A percentile compares a stretch with the other conserved stretches of the same genome.
phyloP scores from a whole-genome alignment of 345 rosid species.

The Pseudoturritis turrita region DNA sequence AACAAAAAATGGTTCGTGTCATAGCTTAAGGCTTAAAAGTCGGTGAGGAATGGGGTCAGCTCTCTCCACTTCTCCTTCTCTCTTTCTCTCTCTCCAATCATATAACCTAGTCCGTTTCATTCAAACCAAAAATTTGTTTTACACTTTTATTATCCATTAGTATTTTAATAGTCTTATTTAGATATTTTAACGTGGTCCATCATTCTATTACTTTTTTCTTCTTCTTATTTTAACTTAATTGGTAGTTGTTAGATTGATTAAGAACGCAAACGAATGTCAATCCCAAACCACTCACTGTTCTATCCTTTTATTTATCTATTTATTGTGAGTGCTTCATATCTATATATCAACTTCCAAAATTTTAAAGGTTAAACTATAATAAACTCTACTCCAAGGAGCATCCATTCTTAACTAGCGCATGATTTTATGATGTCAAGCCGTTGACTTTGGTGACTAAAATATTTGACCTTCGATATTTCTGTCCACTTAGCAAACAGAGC shows the following conservation, averaged over 20 bases:
- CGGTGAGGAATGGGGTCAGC: constrained; percentile 23
- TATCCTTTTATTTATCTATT: not conserved
- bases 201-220: not conserved
- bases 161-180: not conserved
- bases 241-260: not conserved
- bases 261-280: not conserved
- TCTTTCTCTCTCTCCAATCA: not conserved
- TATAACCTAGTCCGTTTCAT: not conserved
- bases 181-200: not conserved
- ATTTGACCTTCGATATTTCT: not conserved
- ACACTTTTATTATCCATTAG: not conserved
- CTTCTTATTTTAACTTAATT: not conserved
- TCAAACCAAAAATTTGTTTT: not conserved
- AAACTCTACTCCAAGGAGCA: not conserved
- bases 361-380: not conserved
- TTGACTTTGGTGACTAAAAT: not conserved
- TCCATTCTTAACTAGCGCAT: not conserved
- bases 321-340: not conserved
- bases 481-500: not conserved
- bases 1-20: not conserved
- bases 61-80: not conserved
- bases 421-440: not conserved
- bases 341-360: not conserved
- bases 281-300: not conserved
- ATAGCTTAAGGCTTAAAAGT: constrained; percentile 21